Evolutionary conservation across 2,329 filamentous ascomycete genomes (phyloP), one percentile per base, ranked within the genome.

Genomic region (Colletotrichum cuscutae): DNA sequence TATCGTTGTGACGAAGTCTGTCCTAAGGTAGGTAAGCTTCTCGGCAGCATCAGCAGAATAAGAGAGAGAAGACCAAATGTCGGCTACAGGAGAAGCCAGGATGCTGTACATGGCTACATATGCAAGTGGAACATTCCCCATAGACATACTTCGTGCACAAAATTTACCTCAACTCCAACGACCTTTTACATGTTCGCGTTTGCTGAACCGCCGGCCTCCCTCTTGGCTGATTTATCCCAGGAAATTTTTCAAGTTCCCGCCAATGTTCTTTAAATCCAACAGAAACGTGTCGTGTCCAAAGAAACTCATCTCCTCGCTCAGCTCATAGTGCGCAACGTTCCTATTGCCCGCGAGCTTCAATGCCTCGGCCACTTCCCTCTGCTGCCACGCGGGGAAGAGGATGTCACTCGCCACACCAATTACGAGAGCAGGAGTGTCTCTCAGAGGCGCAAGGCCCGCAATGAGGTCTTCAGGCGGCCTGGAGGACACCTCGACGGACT

Each of bases 261-360:
- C 97, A 62, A 99, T 94, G 77, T 98, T 93, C 84, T 98, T 92
- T 70, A 98, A 84, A 83, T 99, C 97, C 56, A 99, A 85, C 79
- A 99, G 83, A 81, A 99, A 99, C 0, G 96, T 98, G 80, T 99
- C 97, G 79, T 99, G 97, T 0, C 97, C 97, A 81, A 99, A 99
- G 78, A 97, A 84, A 78, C 95, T 98, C 82, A 97, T 90, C 84
- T 98, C 95, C 84, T 98, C 95, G 42, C 95, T 97, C 62, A 99
- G 85, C 85, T 99, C 97, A 15, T 97, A 89, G 82, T 99, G 95
- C 57, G 91, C 92, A 0, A 99, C 95, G 37, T 89, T 90, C 74
- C 90, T 87, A 79, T 98, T 98, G 0, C 97, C 97, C 0, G 89
- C 89, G 42, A 89, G 88, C 72, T 91, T 90, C 75, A 99, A 85